These are phyloP conservation scores for Jasminum sambac DNA, from an alignment of 257 asterid genomes.

Conservation along the genomic window DNA sequence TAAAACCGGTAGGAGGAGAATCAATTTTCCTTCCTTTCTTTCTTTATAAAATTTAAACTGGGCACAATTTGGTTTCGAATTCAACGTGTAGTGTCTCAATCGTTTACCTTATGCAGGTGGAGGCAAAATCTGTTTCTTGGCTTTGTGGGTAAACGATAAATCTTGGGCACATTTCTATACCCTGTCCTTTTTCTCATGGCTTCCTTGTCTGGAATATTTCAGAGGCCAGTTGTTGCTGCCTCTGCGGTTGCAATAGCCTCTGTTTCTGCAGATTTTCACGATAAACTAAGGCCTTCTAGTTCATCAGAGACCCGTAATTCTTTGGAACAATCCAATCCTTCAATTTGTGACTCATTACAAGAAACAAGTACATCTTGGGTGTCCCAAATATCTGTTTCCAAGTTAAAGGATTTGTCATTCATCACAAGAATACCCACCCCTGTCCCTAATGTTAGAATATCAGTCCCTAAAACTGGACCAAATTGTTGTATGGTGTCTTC, in stretches of 20 bases:
- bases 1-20: not conserved
- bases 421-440: conserved; percentile 47
- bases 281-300: conserved; percentile 46
- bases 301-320: conserved; percentile 42
- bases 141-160: conserved; percentile 17
- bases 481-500: conserved; percentile 38
- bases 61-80: not conserved
- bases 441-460: conserved; percentile 45
- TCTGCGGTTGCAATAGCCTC: conserved; percentile 81
- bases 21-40: not conserved
- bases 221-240: conserved; percentile 85
- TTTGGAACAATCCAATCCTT: conserved; percentile 46
- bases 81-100: not conserved
- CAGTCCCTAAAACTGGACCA: conserved; percentile 33
- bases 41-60: no score
- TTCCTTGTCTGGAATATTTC: conserved; percentile 67
- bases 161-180: not conserved
- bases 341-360: conserved; percentile 27
- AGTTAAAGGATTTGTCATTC: conserved; percentile 54
- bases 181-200: conserved; percentile 38
- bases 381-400: conserved; percentile 61
- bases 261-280: conserved; percentile 72
- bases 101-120: conserved; percentile 37
- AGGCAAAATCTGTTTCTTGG: conserved; percentile 24
- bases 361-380: conserved; percentile 60